Conservation (phyloP, 257 asterid species). For the Solanum infundibuliforme region DNA sequence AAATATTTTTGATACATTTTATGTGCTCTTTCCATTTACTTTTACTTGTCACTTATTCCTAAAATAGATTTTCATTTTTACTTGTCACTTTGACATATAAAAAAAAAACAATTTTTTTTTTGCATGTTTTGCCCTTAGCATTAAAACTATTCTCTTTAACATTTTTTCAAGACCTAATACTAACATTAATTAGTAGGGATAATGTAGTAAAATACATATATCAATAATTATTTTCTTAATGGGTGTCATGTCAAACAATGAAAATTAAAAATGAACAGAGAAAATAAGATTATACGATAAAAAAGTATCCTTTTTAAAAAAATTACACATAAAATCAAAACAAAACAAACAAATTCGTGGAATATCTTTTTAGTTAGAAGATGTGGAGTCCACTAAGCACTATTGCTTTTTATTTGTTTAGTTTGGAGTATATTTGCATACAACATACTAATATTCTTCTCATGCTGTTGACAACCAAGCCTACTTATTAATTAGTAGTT, state of each 20-base stretch:
- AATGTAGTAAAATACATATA: no score
- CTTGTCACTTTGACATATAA: not conserved
- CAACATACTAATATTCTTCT: not conserved
- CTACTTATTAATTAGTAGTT: not conserved
- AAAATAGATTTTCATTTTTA: no score
- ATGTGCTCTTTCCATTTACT: not conserved
- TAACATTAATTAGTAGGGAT: no score
- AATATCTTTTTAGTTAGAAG: not conserved
- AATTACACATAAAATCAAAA: no score
- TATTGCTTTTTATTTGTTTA: not conserved
- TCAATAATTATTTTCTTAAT: no score
- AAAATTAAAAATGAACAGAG: no score
- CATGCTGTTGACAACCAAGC: not conserved
- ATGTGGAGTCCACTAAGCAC: not conserved
- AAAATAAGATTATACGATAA: no score
- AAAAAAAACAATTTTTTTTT: no score
- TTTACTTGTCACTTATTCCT: not conserved
- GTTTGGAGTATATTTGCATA: not conserved
- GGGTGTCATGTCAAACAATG: not conserved
- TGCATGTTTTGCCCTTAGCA: not conserved
- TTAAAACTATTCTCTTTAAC: not conserved
- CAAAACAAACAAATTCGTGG: not conserved
- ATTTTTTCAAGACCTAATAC: not conserved
- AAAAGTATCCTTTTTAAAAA: no score
- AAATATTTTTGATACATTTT: no score